Base-by-base conservation (phyloP, 306 rosid genomes). In the Abrus pulchellus region DNA sequence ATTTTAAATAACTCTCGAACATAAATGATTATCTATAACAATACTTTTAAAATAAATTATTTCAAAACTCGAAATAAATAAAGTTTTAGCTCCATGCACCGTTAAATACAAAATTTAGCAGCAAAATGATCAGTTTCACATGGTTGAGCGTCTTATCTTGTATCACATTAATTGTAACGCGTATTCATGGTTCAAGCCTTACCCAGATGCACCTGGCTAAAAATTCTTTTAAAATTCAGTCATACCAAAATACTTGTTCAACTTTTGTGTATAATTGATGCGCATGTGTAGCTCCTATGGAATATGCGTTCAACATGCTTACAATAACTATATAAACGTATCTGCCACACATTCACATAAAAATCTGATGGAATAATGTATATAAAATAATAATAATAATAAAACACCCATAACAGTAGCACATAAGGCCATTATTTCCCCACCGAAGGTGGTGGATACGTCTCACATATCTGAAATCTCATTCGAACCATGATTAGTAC, bases 91-190 rank as follows among this genome's bases (percentile, higher is more conserved):
- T 60, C 4, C 4, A 10, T 10, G 10, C 8, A 40, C 20, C 30
- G 7, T 13, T 72, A 33, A 56, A 29, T 10, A 59, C 45, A 41
- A 7, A 59, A 29, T 29, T 41, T 45, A 50, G 30, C 29, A 75
- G 70, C 48, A 60, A 75, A 36, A 44, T 75, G 10, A 44, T 75
- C 3, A 13, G 0, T 75, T n/a, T 75, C 48, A 47, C 70, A 33
- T 60, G 61, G 70, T 75, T 61, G 48, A 45, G 60, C 20, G 12
- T 3, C 2, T 6, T 60, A 28, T 7, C 32, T 7, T n/a, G 1
- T 45, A 29, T 32, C 14, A 56, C 29, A 12, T 32, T 57, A 69
- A 44, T 30, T 59, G 56, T 28, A 28, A 41, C 41, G 43, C 53
- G 10, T 44, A 57, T 29, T 43, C 9, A 33, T 7, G 71, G 47